Conservation (phyloP, 2,329 filamentous ascomycete species). For the Cladophialophora yegresii region DNA sequence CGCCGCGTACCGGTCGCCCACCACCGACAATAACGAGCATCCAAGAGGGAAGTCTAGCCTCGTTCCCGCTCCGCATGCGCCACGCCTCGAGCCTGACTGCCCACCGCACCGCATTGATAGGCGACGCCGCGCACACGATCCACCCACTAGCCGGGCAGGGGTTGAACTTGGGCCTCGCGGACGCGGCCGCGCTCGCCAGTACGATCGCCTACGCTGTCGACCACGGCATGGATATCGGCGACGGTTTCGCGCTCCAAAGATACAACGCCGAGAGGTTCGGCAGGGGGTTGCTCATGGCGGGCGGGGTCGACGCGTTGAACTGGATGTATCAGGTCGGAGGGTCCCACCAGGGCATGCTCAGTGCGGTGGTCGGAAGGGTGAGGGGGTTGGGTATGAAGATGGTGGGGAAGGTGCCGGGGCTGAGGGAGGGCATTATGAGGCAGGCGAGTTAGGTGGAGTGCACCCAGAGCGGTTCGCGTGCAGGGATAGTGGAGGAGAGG, state of each 20-base stretch:
- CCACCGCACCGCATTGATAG: constrained; percentile 86
- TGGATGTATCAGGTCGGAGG: constrained; percentile 34
- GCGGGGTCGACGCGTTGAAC: constrained; percentile 34
- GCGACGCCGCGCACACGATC: constrained; percentile 92
- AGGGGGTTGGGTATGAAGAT: constrained; percentile 35
- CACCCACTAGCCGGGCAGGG: constrained; percentile 95
- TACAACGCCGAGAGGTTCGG: constrained; percentile 82
- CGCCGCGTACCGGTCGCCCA: constrained; percentile 48
- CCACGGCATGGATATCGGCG: constrained; percentile 86
- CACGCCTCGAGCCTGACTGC: constrained; percentile 93
- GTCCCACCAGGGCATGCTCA: constrained; percentile 22
- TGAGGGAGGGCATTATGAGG: constrained; percentile 35
- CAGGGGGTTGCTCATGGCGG: constrained; percentile 40
- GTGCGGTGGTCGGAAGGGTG: constrained; percentile 20
- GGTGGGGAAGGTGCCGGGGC: constrained; percentile 30
- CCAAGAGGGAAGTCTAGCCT: constrained; percentile 77
- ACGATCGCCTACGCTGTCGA: constrained; percentile 74
- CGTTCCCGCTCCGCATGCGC: constrained; percentile 86
- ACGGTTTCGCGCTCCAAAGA: constrained; percentile 72
- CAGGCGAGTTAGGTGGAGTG: constrained; percentile 23
- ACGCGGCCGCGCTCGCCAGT: constrained; percentile 75
- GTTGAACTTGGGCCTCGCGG: constrained; percentile 87
- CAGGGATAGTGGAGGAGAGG: too few relatives aligned
- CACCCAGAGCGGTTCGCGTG: not conserved
- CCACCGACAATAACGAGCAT: constrained; percentile 70